Conservation (phyloP, 345 rosid genomes). For the Limnanthes douglasii region DNA sequence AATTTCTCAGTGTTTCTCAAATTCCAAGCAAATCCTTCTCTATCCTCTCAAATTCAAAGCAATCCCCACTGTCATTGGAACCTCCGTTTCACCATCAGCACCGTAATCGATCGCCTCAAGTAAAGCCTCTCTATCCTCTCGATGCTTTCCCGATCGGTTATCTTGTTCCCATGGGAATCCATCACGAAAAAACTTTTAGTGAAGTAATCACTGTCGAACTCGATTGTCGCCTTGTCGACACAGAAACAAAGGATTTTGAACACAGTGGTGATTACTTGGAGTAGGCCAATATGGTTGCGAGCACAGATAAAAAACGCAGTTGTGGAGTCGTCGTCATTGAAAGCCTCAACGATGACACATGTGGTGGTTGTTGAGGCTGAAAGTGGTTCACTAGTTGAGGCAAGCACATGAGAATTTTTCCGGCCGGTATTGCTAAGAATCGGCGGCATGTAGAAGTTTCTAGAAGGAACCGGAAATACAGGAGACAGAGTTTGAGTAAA, state of each 20-base stretch:
- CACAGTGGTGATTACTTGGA: conserved; percentile 21
- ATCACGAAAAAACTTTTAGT: conserved; percentile 18
- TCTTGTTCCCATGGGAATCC: conserved; percentile 17
- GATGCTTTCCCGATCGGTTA: conserved; percentile 14
- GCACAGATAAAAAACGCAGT: conserved; percentile 22
- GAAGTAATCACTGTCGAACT: conserved; percentile 12
- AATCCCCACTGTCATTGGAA: conserved; percentile 9
- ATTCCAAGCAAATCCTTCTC: no score
- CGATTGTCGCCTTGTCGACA: conserved; percentile 15
- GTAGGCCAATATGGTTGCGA: conserved; percentile 29
- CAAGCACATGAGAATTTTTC: neutral
- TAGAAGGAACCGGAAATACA: neutral
- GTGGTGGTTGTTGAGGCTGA: neutral
- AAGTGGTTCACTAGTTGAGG: conserved; percentile 1
- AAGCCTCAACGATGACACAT: conserved; percentile 5
- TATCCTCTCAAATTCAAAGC: no score
- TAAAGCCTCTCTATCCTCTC: conserved; percentile 18
- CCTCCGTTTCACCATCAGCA: conserved; percentile 5
- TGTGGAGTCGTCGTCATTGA: neutral
- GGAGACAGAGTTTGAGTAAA: neutral
- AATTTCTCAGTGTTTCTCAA: no score
- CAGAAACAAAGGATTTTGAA: conserved; percentile 21
- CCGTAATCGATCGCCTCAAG: conserved; percentile 18
- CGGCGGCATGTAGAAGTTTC: neutral
- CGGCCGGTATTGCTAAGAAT: neutral